Percentiles rank a stretch among this genome's conserved stretches.
Conservation (phyloP, 345 rosid genomes). For the Pelargonium nanum region DNA sequence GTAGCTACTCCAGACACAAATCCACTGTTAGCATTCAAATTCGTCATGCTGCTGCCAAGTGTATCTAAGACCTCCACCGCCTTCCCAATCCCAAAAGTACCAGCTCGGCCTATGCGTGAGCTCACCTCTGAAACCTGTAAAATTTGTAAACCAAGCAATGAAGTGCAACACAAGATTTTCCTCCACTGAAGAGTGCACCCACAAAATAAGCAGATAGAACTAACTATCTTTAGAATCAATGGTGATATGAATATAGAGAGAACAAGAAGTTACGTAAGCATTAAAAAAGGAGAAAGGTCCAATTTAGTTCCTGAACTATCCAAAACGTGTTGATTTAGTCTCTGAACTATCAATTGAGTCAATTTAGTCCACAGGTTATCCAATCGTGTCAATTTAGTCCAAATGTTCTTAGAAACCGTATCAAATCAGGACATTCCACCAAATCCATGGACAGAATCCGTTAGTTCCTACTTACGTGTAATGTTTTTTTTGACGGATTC, state of each 20-base stretch:
- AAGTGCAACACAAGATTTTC: background rate
- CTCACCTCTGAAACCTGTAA: conserved; percentile 61
- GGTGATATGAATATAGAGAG: background rate
- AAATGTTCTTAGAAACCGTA: too few relatives aligned
- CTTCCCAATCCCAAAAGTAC: conserved; percentile 50
- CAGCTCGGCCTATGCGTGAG: conserved; percentile 64
- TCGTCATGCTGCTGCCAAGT: conserved; percentile 87
- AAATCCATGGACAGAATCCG: too few relatives aligned
- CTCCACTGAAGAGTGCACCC: background rate
- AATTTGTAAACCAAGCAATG: background rate
- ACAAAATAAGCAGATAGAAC: background rate
- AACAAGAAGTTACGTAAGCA: background rate
- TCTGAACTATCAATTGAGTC: too few relatives aligned
- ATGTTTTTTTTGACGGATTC: too few relatives aligned
- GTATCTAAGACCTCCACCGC: conserved; percentile 85
- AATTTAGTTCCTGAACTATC: too few relatives aligned
- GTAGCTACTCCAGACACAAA: conserved; percentile 58
- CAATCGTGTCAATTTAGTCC: too few relatives aligned
- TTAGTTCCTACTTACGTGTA: too few relatives aligned
- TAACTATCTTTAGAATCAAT: background rate
- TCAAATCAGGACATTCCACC: too few relatives aligned
- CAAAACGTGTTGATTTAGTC: too few relatives aligned
- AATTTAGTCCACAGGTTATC: too few relatives aligned
- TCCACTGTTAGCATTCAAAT: conserved; percentile 50
- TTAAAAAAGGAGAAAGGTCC: too few relatives aligned